phyloP scores from a whole-genome alignment of 257 asterid genomes.

The Euphrasia confusa region DNA sequence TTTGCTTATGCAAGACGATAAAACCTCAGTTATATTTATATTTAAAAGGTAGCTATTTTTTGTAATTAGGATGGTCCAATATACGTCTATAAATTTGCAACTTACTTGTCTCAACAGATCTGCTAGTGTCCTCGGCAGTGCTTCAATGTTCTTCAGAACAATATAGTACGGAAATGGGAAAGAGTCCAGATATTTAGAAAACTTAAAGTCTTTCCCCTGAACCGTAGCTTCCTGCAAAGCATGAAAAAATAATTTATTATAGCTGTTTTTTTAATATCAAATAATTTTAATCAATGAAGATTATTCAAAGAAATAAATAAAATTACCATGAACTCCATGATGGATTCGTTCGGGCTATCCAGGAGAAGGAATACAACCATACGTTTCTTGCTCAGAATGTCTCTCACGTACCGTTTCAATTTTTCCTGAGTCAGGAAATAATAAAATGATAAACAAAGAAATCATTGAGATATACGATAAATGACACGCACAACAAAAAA shows the following conservation, averaged over 20 bases:
- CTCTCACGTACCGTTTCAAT: conserved; percentile 68
- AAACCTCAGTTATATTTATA: background rate
- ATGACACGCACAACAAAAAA: background rate
- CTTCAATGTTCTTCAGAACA: conserved; percentile 75
- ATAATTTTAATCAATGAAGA: background rate
- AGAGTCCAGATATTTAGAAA: conserved; percentile 56
- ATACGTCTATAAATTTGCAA: background rate
- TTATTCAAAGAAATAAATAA: background rate
- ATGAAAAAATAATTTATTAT: conserved; percentile 6
- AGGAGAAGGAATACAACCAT: conserved; percentile 85
- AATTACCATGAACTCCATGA: conserved; percentile 57
- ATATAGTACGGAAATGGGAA: conserved; percentile 90
- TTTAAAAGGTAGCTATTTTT: too few relatives aligned
- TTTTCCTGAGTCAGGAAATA: conserved; percentile 40
- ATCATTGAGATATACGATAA: background rate
- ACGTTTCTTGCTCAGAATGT: conserved; percentile 61
- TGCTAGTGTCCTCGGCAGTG: conserved; percentile 85
- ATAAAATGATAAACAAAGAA: background rate
- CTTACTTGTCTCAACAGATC: conserved; percentile 91
- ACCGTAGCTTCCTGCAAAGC: conserved; percentile 53
- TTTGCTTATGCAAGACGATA: background rate
- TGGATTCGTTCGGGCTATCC: conserved; percentile 69
- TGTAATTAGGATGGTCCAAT: background rate
- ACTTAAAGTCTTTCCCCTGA: conserved; percentile 34
- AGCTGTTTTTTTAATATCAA: background rate